These are phyloP conservation scores for Cordyceps militaris DNA, from an alignment of 2,329 filamentous ascomycete species.

Conservation along the genomic window DNA sequence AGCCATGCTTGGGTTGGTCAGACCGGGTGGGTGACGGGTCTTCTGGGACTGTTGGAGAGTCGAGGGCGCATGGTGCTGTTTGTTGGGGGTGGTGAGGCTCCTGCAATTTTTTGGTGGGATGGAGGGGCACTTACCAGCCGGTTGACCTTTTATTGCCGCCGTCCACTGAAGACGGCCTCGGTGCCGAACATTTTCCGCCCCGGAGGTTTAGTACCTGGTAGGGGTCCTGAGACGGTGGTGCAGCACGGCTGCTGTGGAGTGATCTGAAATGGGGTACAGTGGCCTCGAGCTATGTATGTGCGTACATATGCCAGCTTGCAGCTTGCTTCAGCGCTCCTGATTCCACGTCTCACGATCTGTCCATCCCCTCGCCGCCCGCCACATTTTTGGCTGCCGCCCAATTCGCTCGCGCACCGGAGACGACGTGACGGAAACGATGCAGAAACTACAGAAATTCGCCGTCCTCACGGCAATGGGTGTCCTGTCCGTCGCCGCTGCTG, in stretches of 20 bases:
- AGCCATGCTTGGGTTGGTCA: conserved; percentile 17
- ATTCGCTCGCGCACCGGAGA: neutral
- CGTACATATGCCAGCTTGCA: too few species aligned
- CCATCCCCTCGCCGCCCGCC: neutral
- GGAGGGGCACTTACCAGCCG: conserved; percentile 20
- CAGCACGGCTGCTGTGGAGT: neutral
- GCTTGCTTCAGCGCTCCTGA: conserved; percentile 4
- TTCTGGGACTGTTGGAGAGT: neutral
- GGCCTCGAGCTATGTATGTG: too few species aligned
- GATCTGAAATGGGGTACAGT: neutral
- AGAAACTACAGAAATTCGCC: conserved; percentile 42
- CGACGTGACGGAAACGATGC: conserved; percentile 32
- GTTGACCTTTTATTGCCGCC: neutral
- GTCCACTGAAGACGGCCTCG: neutral
- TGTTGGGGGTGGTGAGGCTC: neutral
- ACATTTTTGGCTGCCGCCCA: conserved; percentile 1
- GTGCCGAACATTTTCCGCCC: neutral
- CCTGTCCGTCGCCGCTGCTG: conserved; percentile 53
- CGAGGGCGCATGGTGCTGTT: neutral
- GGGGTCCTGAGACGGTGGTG: neutral
- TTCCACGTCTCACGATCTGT: conserved; percentile 4
- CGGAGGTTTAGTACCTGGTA: too few species aligned
- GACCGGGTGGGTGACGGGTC: neutral
- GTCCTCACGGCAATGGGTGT: conserved; percentile 44
- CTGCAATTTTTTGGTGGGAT: conserved; percentile 1